Percentiles rank a stretch among this genome's conserved stretches.
Evolutionary conservation across 2,329 filamentous ascomycete species (phyloP).

Genomic region (Didymellaceae sp.): DNA sequence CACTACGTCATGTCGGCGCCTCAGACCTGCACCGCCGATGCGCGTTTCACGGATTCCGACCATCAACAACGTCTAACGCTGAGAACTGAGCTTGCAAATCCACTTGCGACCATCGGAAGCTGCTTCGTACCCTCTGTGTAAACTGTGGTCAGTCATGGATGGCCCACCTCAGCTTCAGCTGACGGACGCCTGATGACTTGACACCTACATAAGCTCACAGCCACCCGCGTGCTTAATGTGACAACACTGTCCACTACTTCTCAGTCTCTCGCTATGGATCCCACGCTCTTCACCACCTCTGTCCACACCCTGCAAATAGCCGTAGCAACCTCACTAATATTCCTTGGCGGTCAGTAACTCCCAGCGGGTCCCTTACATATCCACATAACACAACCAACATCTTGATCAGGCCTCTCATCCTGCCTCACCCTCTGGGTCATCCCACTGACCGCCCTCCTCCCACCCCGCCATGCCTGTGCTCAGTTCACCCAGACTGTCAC

Average conservation of each 20-base stretch:
- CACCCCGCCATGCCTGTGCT: background rate
- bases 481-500: conserved; percentile 15
- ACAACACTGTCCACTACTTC: too few species aligned
- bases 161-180: too few species aligned
- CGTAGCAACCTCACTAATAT: conserved; percentile 6
- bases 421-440: conserved; percentile 16
- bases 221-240: too few species aligned
- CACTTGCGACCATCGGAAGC: too few species aligned
- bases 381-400: background rate
- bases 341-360: conserved; percentile 6
- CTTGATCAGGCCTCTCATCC: conserved; percentile 14
- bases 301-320: conserved; percentile 12
- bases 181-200: background rate
- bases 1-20: conserved; percentile 7
- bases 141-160: too few species aligned
- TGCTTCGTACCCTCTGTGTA: too few species aligned
- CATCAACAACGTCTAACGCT: too few species aligned
- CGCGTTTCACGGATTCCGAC: background rate
- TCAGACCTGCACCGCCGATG: background rate
- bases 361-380: background rate
- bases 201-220: background rate
- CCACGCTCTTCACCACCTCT: background rate
- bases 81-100: too few species aligned
- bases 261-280: too few species aligned
- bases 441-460: conserved; percentile 6